Evolutionary conservation across 2,329 filamentous ascomycete genomes (phyloP), one percentile per base, ranked within the genome.

Genomic region (Epichloe elymi): DNA sequence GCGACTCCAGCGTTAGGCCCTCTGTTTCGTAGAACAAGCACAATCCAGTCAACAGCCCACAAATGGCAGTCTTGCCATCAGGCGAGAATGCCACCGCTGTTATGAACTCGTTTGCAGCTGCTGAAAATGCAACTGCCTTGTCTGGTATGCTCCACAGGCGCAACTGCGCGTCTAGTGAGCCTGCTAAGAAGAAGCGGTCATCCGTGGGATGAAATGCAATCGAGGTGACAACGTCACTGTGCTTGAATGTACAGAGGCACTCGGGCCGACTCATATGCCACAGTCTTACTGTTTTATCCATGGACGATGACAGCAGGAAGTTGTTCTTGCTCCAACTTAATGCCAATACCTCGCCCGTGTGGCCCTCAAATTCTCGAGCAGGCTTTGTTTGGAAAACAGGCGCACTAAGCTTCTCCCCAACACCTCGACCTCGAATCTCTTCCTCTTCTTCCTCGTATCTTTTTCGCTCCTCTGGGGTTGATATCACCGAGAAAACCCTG

Each of bases 251-350:
- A 66, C 89, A 95, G 0, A 98, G 74, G 60, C 89, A 96, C 61
- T 97, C 90, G 3, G 76, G 68, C 49, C 91, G 78, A 62, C 80
- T 91, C 55, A 93, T 76, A 67, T 98, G 93, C 91, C 93, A 98
- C 46, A 98, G 68, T 14, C 88, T 80, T 12, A 98, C 93, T 0
- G 90, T 95, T 71, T 96, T 96, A 65, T 98, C 93, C 89, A 97
- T 96, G 0, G 90, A 95, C 0, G 90, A 94, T 3, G 91, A 96
- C 15, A 98, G 74, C 30, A 98, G 68, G 59, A 98, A 98, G 65
- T 95, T 95, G 68, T 98, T 98, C 74, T 97, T 98, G 71, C 91
- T 97, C 93, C 93, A 98, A 65, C 88, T 95, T 53, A 98, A 67
- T 63, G 95, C 91, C 56, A 98, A 70, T 5, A 98, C 82, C 58